A percentile compares a stretch with the other conserved stretches of the same genome.
Evolutionary conservation across 768 basidiomycete species (phyloP).

Genomic region (Suillus paluster): DNA sequence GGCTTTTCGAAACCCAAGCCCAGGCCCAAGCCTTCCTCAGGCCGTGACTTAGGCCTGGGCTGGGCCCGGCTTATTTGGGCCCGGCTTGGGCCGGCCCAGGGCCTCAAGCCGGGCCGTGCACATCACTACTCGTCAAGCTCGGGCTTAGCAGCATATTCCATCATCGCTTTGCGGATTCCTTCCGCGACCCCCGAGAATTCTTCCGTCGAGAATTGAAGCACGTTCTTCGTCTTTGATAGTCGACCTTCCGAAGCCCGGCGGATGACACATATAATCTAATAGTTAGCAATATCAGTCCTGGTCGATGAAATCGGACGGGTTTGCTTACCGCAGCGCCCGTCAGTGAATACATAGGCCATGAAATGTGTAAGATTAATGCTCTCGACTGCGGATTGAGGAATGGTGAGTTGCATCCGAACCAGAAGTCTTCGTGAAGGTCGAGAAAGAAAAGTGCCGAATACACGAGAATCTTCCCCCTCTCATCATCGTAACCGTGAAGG

Average conservation of each 20-base stretch:
- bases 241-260: neutral
- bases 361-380: neutral
- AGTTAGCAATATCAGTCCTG: neutral
- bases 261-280: neutral
- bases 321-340: neutral
- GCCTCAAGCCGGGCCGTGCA: too few relatives aligned
- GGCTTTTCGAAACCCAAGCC: neutral
- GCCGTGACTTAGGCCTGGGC: too few relatives aligned
- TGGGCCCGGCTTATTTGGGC: too few relatives aligned
- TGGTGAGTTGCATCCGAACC: neutral
- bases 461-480: neutral
- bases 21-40: too few relatives aligned
- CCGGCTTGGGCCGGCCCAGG: too few relatives aligned
- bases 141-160: neutral
- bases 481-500: neutral
- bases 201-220: neutral
- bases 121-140: neutral
- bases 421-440: neutral
- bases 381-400: neutral
- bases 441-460: neutral
- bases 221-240: neutral
- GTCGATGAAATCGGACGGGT: neutral
- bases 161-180: neutral
- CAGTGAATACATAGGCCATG: neutral
- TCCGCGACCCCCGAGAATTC: neutral